Evolutionary conservation across 108 stramenopile species (phyloP).

Genomic region (Mediolabrus comicus): DNA sequence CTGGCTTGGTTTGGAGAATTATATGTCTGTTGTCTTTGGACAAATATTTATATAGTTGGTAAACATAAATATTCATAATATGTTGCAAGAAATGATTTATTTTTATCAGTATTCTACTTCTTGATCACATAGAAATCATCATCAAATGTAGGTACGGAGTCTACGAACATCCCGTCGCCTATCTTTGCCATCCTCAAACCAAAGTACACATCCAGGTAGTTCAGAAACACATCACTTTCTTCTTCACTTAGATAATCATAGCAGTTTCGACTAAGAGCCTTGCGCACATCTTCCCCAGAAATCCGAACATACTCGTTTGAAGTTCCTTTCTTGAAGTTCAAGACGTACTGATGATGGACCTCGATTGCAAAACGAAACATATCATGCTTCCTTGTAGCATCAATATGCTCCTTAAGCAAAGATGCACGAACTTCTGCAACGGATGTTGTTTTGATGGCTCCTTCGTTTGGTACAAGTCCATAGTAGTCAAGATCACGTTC

Average conservation of each 20-base stretch:
- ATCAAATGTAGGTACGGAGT: too few relatives aligned
- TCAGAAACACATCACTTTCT: not conserved
- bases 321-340: not conserved
- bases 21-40: not conserved
- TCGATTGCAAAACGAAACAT: constrained; percentile 2
- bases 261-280: not conserved
- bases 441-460: not conserved
- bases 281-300: not conserved
- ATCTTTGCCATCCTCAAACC: not conserved
- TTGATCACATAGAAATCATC: not conserved
- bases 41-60: too few relatives aligned
- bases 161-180: not conserved
- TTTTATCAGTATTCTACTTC: not conserved
- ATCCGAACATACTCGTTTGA: not conserved
- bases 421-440: not conserved
- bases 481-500: constrained; percentile 12
- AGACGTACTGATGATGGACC: not conserved
- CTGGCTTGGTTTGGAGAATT: not conserved
- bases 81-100: not conserved
- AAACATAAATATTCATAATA: too few relatives aligned
- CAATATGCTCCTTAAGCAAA: not conserved
- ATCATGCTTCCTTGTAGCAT: not conserved
- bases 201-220: not conserved
- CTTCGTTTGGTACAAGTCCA: not conserved
- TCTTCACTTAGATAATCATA: not conserved